Conservation (phyloP, 306 rosid genomes). For the Gastrolobium bilobum region DNA sequence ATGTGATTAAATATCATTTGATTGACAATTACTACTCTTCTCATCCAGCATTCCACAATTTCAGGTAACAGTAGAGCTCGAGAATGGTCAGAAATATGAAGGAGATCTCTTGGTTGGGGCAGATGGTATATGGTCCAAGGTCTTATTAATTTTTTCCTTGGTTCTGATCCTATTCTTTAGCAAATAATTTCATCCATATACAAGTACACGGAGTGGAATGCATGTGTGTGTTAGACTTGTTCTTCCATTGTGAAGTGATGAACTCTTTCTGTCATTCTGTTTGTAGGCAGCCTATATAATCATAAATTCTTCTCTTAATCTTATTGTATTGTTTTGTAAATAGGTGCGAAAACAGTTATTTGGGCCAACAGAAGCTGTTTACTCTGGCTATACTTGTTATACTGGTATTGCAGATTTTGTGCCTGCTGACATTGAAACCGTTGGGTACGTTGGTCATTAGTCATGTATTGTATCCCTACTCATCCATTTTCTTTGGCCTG, state of each 20-base stretch:
- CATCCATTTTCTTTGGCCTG: constrained; percentile 22
- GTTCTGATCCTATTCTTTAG: constrained; percentile 21
- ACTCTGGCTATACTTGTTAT: constrained; percentile 90
- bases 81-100: constrained; percentile 77
- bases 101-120: constrained; percentile 93
- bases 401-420: constrained; percentile 92
- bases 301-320: constrained; percentile 21
- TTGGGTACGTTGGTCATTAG: constrained; percentile 65
- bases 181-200: constrained; percentile 13
- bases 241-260: constrained; percentile 27
- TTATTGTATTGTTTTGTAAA: constrained; percentile 13
- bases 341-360: constrained; percentile 81
- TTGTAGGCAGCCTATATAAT: not conserved
- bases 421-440: constrained; percentile 87
- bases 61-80: constrained; percentile 83
- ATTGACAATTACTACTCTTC: constrained; percentile 52
- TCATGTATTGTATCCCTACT: constrained; percentile 20
- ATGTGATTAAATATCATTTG: not conserved
- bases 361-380: constrained; percentile 70
- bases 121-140: constrained; percentile 96
- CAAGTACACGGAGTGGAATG: not conserved
- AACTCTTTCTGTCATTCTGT: constrained; percentile 16
- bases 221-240: constrained; percentile 15
- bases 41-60: constrained; percentile 37
- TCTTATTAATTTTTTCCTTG: constrained; percentile 39